Conservation (phyloP, 2,329 filamentous ascomycete genomes). For the Daldinia sp. region DNA sequence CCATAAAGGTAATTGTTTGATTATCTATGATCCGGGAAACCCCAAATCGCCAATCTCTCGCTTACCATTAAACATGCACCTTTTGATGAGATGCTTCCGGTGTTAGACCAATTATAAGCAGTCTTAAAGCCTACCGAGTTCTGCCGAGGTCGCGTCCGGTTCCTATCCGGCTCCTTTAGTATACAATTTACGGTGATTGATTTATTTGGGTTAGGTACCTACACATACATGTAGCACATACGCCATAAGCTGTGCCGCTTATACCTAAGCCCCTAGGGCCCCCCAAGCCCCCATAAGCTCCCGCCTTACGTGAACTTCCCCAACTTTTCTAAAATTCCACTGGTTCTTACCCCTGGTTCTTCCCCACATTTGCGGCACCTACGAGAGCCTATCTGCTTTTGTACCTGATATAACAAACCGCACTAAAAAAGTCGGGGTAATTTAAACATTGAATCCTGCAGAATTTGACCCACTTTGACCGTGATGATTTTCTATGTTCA, state of each 20-base stretch:
- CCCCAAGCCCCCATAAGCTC: neutral
- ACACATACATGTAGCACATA: constrained; percentile 1
- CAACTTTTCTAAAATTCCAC: constrained; percentile 3
- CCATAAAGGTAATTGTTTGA: constrained; percentile 3
- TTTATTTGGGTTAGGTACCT: neutral
- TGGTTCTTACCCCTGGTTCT: constrained; percentile 13
- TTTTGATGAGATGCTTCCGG: neutral
- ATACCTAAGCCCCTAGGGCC: neutral
- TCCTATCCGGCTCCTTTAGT: neutral
- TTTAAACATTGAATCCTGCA: constrained; percentile 27
- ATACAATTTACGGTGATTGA: no score
- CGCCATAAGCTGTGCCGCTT: neutral
- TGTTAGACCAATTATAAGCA: neutral
- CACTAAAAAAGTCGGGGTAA: constrained; percentile 25
- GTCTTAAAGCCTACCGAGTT: neutral
- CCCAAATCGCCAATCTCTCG: constrained; percentile 10
- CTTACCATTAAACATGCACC: neutral
- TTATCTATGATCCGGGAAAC: neutral
- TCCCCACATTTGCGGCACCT: constrained; percentile 25
- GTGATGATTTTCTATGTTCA: constrained; percentile 20
- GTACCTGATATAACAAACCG: constrained; percentile 7
- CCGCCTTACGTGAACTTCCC: constrained; percentile 10
- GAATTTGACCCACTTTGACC: constrained; percentile 29
- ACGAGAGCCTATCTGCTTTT: neutral
- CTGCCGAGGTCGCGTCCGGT: constrained; percentile 4